These are phyloP conservation scores for Coccomyxa sp. DNA, from an alignment of 139 green algal genomes.

Conservation along the genomic window DNA sequence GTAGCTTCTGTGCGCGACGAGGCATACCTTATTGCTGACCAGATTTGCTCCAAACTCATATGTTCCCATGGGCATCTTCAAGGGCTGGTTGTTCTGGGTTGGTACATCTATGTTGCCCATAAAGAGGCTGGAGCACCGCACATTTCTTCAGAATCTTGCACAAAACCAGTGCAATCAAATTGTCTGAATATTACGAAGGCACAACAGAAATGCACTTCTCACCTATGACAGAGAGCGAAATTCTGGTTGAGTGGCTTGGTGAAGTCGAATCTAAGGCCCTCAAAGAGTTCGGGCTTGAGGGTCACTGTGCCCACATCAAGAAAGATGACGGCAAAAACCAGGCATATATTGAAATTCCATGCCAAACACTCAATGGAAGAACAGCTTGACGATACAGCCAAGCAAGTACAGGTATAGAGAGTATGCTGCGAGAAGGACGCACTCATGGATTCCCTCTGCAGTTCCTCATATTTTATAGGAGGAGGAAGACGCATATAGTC, in stretches of 20 bases:
- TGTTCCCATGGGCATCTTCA: slow-evolving; percentile 84
- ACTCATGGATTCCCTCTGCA: slow-evolving; percentile 88
- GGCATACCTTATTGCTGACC: slow-evolving; percentile 65
- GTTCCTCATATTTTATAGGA: slow-evolving; percentile 91
- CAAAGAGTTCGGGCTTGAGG: slow-evolving; percentile 95
- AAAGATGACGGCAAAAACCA: background rate
- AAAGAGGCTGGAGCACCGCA: slow-evolving; percentile 62
- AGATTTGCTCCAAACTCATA: slow-evolving; percentile 99
- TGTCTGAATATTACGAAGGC: background rate
- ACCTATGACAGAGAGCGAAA: slow-evolving; percentile 91
- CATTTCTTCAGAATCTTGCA: too few species aligned
- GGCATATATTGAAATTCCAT: background rate
- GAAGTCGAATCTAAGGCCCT: slow-evolving; percentile 96
- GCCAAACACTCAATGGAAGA: background rate
- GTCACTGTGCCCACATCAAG: slow-evolving; percentile 62
- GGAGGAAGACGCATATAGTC: slow-evolving; percentile 66
- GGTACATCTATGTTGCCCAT: slow-evolving; percentile 93
- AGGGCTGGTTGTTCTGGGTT: slow-evolving; percentile 45
- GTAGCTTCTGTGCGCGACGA: background rate
- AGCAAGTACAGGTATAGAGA: background rate
- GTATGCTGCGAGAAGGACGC: slow-evolving; percentile 6
- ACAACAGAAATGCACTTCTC: background rate
- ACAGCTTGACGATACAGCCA: background rate
- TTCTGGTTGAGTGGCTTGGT: slow-evolving; percentile 96
- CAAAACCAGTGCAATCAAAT: background rate